Base-by-base conservation (phyloP, 129 eudicot genomes). In the Arctium minus region DNA sequence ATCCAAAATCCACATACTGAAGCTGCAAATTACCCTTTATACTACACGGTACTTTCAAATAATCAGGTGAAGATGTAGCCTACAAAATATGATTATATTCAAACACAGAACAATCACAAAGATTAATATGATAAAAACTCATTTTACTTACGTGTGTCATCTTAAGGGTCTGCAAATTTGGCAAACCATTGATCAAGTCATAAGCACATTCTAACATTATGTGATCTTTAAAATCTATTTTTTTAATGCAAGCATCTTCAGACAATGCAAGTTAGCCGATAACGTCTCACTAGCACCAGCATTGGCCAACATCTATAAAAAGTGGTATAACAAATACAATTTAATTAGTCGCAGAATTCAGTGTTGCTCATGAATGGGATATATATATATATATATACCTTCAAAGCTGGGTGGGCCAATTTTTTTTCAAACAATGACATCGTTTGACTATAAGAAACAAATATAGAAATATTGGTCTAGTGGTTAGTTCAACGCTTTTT, bases 181-280 rank as follows among this genome's bases (percentile, higher is more conserved):
- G 78, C 4, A 42, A 80, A 10, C 77, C 48, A 1, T 77, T 9
- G 6, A 80, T 80, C 72, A 72, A 71, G 22, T 50, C 72, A n/a
- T 15, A 18, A 27, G 36, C 77, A 50, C 22, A 80, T 71, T 67
- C 56, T 50, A 48, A 29, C 72, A 44, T 50, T 6, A 2, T 31
- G 27, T 22, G 37, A 18, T n/a, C 46, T 18, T 40, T 8, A 68
- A 40, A 40, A 68, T 31, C 17, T 15, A 79, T 5, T 29, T 3
- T 0, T 0, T 6, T 30, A 79, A 17, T 13, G 5, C 48, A 42
- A 79, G 75, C 2, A 7, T 30, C 65, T 31, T 69, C 46, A 79
- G 44, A 60, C 42, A 15, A 36, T 60, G 44, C 70, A 44, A 69
- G 42, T 62, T 27, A 15, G 33, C n/a, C 6, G 33, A 31, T 30